Conservation (phyloP, 768 basidiomycete genomes). For the Calocybe gangraenosa region DNA sequence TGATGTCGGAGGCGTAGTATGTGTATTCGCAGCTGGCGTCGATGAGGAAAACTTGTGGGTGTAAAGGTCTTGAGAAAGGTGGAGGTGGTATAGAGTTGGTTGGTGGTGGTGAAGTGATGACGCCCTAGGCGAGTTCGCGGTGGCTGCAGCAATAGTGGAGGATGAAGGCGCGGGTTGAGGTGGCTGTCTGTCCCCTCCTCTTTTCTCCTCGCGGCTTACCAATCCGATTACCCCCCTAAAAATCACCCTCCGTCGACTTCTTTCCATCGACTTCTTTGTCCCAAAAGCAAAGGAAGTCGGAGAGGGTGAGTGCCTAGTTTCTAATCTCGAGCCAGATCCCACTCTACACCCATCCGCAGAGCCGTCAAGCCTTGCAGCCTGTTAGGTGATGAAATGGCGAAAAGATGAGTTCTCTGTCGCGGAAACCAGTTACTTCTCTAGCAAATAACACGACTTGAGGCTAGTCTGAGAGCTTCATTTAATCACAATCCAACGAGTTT, state of each 20-base stretch:
- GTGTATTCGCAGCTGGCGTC: slow-evolving; percentile 95
- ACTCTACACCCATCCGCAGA: too few species aligned
- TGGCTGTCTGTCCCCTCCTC: slow-evolving; percentile 76
- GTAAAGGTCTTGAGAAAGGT: slow-evolving; percentile 19
- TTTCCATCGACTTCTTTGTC: slow-evolving; percentile 60
- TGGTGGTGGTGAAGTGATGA: too few species aligned
- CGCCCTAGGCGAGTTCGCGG: too few species aligned
- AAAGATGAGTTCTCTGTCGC: slow-evolving; percentile 77
- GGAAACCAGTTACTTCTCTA: slow-evolving; percentile 54
- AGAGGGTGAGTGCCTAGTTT: slow-evolving; percentile 66
- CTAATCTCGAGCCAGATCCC: too few species aligned
- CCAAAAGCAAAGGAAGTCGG: slow-evolving; percentile 78
- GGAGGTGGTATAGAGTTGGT: slow-evolving; percentile 45
- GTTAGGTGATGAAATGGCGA: slow-evolving; percentile 78
- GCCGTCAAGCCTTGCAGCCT: too few species aligned
- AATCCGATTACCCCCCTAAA: slow-evolving; percentile 42
- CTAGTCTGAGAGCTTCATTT: slow-evolving; percentile 50
- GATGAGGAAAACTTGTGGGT: slow-evolving; percentile 78
- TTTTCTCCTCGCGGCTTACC: slow-evolving; percentile 59
- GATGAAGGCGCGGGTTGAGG: too few species aligned
- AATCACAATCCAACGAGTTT: slow-evolving; percentile 50
- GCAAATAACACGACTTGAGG: slow-evolving; percentile 68
- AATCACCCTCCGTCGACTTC: slow-evolving; percentile 37
- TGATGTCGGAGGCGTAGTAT: too few species aligned
- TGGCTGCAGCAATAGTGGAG: too few species aligned